phyloP scores from a whole-genome alignment of 345 rosid genomes.

The Atalantia buxifolia region DNA sequence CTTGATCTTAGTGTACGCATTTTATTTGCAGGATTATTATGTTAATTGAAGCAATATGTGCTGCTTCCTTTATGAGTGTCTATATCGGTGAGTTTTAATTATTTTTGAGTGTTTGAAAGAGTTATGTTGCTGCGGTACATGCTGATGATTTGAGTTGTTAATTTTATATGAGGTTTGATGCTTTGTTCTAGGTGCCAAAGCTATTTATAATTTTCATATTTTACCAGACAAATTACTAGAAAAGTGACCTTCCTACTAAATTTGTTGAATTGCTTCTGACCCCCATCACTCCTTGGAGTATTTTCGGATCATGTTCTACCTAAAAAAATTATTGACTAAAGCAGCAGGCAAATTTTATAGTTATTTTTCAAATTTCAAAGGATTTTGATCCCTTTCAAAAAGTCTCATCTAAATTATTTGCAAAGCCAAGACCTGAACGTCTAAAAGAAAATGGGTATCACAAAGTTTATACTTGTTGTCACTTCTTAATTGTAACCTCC shows the following conservation, averaged over 20 bases:
- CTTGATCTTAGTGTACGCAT: neutral
- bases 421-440: neutral
- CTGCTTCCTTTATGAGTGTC: conserved; percentile 68
- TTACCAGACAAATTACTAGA: neutral
- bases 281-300: neutral
- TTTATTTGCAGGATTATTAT: conserved; percentile 71
- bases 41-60: conserved; percentile 76
- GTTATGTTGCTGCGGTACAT: neutral
- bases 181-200: neutral
- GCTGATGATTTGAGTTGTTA: neutral
- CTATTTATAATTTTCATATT: neutral
- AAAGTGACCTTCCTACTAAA: neutral
- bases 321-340: no score
- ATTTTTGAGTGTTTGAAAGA: neutral
- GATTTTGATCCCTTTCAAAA: neutral
- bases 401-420: neutral
- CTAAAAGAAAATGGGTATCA: neutral
- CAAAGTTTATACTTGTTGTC: neutral
- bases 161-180: neutral
- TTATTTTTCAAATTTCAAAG: neutral
- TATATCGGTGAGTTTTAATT: conserved; percentile 66
- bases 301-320: no score
- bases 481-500: neutral
- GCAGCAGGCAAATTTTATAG: neutral
- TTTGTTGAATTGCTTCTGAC: neutral